These are phyloP conservation scores for Ophiostoma quercus DNA, from an alignment of 2,329 filamentous ascomycete species.

Conservation along the genomic window DNA sequence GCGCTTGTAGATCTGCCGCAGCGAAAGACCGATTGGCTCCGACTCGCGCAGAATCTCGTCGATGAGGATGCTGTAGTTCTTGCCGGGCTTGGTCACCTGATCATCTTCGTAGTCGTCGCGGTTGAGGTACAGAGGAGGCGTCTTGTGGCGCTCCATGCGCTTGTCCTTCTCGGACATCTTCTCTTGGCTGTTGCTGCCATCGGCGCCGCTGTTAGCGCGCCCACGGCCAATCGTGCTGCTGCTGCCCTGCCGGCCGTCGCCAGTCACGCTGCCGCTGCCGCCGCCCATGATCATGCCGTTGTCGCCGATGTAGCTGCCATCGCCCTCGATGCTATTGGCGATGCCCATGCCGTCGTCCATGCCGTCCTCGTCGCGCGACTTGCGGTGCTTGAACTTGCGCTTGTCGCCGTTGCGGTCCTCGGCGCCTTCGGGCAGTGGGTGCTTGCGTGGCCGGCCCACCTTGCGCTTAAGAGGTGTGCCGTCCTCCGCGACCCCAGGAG, in stretches of 20 bases:
- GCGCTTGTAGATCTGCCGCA: constrained; percentile 60
- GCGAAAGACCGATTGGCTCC: constrained; percentile 49
- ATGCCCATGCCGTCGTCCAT: constrained; percentile 41
- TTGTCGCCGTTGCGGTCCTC: constrained; percentile 52
- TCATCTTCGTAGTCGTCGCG: constrained; percentile 53
- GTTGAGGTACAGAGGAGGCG: constrained; percentile 53
- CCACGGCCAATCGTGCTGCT: not conserved
- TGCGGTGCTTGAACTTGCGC: constrained; percentile 61
- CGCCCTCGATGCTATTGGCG: constrained; percentile 14
- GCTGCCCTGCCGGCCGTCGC: constrained; percentile 13
- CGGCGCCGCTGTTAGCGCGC: constrained; percentile 2
- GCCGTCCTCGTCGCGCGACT: constrained; percentile 39
- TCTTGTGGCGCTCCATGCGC: constrained; percentile 55
- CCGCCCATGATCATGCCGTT: not conserved
- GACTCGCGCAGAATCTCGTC: constrained; percentile 55
- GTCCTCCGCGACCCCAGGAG: constrained; percentile 44
- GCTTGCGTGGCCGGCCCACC: constrained; percentile 60
- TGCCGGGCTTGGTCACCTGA: constrained; percentile 56
- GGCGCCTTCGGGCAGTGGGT: constrained; percentile 54
- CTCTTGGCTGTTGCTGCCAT: constrained; percentile 32
- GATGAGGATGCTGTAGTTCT: constrained; percentile 57
- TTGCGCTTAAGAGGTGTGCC: constrained; percentile 57
- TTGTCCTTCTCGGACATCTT: constrained; percentile 46
- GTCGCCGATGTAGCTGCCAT: constrained; percentile 10
- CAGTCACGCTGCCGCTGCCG: not conserved